These are phyloP conservation scores for Apiospora aurea DNA, from an alignment of 2,329 filamentous ascomycete species.

Conservation along the genomic window DNA sequence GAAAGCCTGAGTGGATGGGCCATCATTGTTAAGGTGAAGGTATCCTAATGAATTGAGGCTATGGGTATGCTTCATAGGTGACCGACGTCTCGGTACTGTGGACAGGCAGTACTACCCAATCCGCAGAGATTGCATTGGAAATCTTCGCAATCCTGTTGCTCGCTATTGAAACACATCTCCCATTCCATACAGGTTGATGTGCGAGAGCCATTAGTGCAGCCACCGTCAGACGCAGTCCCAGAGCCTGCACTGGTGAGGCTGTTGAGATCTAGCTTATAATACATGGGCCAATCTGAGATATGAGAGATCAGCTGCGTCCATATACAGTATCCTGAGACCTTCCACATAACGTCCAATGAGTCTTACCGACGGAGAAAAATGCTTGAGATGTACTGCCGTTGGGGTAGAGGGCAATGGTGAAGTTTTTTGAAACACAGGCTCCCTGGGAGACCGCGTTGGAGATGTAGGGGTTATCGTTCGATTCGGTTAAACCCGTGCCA, in stretches of 20 bases:
- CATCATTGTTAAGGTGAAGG: constrained; percentile 52
- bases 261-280: too few species aligned
- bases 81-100: neutral
- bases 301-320: too few species aligned
- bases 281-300: too few species aligned
- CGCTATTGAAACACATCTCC: constrained; percentile 1
- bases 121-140: neutral
- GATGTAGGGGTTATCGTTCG: neutral
- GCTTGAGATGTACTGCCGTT: neutral
- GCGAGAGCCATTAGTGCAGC: neutral
- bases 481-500: neutral
- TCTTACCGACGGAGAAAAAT: neutral
- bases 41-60: neutral
- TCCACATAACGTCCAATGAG: neutral
- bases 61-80: neutral
- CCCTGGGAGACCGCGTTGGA: neutral
- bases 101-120: neutral
- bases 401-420: neutral
- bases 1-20: constrained; percentile 59
- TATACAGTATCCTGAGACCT: neutral
- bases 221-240: neutral
- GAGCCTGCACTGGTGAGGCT: neutral
- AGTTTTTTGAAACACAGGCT: neutral
- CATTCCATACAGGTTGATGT: neutral
- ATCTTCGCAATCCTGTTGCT: constrained; percentile 3